These are phyloP conservation scores for Tillandsia leiboldiana DNA, from an alignment of 176 grass and related monocot genomes.

Conservation along the genomic window DNA sequence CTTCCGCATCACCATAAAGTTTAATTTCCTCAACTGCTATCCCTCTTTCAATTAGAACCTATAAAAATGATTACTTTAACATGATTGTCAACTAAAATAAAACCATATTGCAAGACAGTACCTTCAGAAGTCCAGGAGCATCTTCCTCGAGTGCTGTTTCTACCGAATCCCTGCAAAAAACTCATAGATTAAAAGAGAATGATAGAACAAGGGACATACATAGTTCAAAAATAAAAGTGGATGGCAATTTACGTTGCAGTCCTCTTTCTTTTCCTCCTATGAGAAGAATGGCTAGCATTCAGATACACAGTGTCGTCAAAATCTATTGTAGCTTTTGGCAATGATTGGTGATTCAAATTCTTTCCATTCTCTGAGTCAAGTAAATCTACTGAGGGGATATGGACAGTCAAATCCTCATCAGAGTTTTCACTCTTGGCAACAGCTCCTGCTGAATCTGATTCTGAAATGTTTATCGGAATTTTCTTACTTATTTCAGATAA, in stretches of 20 bases:
- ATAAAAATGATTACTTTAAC: slow-evolving; percentile 14
- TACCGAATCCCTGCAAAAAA: slow-evolving; percentile 65
- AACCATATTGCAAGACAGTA: slow-evolving; percentile 26
- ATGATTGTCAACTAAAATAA: slow-evolving; percentile 10
- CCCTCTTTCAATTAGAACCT: slow-evolving; percentile 82
- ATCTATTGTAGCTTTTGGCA: not conserved
- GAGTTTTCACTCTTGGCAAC: slow-evolving; percentile 11
- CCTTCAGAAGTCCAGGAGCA: slow-evolving; percentile 91
- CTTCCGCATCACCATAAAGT: slow-evolving; percentile 65
- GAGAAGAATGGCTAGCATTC: slow-evolving; percentile 17
- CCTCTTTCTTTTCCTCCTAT: slow-evolving; percentile 50
- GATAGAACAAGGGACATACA: not conserved
- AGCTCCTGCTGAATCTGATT: slow-evolving; percentile 3
- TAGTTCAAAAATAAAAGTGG: slow-evolving; percentile 11
- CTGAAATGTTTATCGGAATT: slow-evolving; percentile 4
- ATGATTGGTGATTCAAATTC: not conserved
- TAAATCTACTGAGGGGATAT: not conserved
- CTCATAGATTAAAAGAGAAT: not conserved
- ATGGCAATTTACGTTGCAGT: slow-evolving; percentile 64
- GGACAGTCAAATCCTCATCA: not conserved
- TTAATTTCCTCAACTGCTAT: slow-evolving; percentile 70
- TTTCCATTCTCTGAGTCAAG: not conserved
- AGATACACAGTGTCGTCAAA: not conserved
- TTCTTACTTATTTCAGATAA: slow-evolving; percentile 11
- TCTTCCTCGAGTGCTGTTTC: slow-evolving; percentile 87